Percentiles rank a stretch among this genome's conserved stretches.
phyloP scores from a whole-genome alignment of 2,329 filamentous ascomycete genomes.

The Thielaviopsis euricoi region DNA sequence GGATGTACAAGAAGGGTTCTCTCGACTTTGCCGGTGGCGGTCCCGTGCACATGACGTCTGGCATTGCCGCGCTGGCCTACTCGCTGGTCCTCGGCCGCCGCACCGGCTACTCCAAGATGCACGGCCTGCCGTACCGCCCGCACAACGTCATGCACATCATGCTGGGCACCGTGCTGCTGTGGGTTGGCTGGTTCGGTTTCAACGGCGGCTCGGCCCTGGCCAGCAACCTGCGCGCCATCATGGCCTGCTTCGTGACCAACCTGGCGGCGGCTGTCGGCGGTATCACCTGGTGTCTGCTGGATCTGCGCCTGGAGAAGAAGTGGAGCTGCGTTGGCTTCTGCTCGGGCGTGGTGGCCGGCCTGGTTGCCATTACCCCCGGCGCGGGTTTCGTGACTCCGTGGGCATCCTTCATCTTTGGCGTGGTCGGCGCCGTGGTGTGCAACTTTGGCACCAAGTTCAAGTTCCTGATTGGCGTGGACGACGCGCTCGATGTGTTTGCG shows the following conservation, averaged over 20 bases:
- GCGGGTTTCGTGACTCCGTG: constrained; percentile 63
- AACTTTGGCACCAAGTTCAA: constrained; percentile 80
- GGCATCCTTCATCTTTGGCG: constrained; percentile 40
- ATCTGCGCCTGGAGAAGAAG: constrained; percentile 82
- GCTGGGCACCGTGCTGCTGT: constrained; percentile 59
- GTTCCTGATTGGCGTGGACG: constrained; percentile 60
- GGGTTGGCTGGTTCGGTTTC: constrained; percentile 96
- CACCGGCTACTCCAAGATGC: constrained; percentile 40
- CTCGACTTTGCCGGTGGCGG: constrained; percentile 63
- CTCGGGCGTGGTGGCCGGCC: constrained; percentile 71
- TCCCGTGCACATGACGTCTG: constrained; percentile 59
- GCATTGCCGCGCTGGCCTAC: constrained; percentile 56
- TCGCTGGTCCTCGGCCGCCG: constrained; percentile 58
- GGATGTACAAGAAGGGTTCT: constrained; percentile 50
- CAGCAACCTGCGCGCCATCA: constrained; percentile 72
- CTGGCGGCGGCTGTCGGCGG: constrained; percentile 68
- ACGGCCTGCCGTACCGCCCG: constrained; percentile 48
- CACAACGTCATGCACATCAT: constrained; percentile 63
- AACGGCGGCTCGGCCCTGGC: constrained; percentile 72
- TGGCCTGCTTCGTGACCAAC: constrained; percentile 82
- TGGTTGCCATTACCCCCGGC: constrained; percentile 75
- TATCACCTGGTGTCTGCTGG: constrained; percentile 69
- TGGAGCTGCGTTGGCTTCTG: constrained; percentile 92
- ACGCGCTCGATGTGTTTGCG: constrained; percentile 80
- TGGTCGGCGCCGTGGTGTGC: constrained; percentile 47